These are phyloP conservation scores for Prinsepia uniflora DNA, from an alignment of 306 rosid species.

Conservation along the genomic window DNA sequence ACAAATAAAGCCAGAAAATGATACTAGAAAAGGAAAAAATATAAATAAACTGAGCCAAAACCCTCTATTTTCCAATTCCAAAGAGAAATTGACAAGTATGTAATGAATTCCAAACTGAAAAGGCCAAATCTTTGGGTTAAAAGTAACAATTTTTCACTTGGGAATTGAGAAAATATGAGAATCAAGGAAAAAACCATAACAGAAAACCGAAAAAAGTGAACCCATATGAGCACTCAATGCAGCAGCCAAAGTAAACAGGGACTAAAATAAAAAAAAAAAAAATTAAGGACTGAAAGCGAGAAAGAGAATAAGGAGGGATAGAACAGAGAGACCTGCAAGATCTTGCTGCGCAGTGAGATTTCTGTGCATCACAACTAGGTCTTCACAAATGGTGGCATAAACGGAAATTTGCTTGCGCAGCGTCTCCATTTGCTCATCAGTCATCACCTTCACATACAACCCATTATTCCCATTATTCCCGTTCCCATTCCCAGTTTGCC, in stretches of 20 bases:
- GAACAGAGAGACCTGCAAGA: conserved; percentile 56
- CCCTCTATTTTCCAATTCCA: neutral
- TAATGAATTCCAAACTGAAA: neutral
- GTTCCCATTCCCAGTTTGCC: conserved; percentile 5
- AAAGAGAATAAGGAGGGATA: conserved; percentile 1
- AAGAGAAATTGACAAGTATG: neutral
- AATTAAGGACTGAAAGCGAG: conserved; percentile 1
- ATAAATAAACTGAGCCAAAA: neutral
- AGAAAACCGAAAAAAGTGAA: conserved; percentile 2
- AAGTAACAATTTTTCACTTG: neutral
- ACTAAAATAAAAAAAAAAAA: neutral
- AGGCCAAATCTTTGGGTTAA: neutral
- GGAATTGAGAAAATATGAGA: neutral
- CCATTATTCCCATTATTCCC: conserved; percentile 29
- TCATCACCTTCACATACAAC: conserved; percentile 84
- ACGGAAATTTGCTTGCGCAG: conserved; percentile 79
- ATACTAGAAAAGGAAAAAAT: neutral
- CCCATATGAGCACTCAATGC: neutral
- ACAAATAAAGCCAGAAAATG: neutral
- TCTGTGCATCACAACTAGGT: conserved; percentile 80
- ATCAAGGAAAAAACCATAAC: neutral
- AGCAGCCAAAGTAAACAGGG: neutral
- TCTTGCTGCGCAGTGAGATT: conserved; percentile 74
- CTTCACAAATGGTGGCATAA: conserved; percentile 76
- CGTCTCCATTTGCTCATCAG: conserved; percentile 91